Percentiles rank a stretch among this genome's conserved stretches.
These are phyloP conservation scores for Amniculicola lignicola DNA, from an alignment of 495 filamentous ascomycete species.

Conservation along the genomic window DNA sequence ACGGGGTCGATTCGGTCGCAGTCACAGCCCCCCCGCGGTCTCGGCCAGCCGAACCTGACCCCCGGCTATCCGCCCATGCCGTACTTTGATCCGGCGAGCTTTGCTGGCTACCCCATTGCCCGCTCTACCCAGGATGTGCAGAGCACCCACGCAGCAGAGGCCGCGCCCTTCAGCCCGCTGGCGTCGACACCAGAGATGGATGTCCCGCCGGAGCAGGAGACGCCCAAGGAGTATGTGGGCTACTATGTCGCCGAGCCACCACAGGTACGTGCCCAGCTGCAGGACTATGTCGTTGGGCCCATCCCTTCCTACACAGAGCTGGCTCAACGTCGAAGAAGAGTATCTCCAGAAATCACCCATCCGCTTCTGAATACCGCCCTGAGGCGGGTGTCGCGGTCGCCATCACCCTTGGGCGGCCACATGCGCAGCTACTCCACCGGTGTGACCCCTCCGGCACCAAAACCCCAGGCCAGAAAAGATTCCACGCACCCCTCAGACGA, in stretches of 20 bases:
- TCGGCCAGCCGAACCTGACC: conserved; percentile 46
- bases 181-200: conserved; percentile 36
- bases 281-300: conserved; percentile 47
- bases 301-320: conserved; percentile 51
- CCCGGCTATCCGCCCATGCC: conserved; percentile 42
- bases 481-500: conserved; percentile 28
- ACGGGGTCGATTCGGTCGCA: conserved; percentile 58
- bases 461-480: conserved; percentile 16
- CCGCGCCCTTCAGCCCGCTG: conserved; percentile 31
- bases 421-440: conserved; percentile 37
- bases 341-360: conserved; percentile 47
- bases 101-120: conserved; percentile 32
- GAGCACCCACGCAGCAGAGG: not conserved
- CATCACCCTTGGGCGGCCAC: conserved; percentile 40
- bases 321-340: conserved; percentile 47
- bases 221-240: conserved; percentile 60
- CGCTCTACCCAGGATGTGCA: conserved; percentile 22
- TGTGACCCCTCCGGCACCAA: conserved; percentile 19
- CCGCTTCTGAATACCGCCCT: conserved; percentile 35
- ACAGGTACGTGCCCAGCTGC: conserved; percentile 50
- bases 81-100: conserved; percentile 42
- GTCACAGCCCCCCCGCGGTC: conserved; percentile 60
- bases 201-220: conserved; percentile 44
- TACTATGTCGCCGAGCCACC: conserved; percentile 58
- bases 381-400: conserved; percentile 39